Base-by-base conservation (phyloP, 352 stramenopile species). In the Phytophthora megakarya region DNA sequence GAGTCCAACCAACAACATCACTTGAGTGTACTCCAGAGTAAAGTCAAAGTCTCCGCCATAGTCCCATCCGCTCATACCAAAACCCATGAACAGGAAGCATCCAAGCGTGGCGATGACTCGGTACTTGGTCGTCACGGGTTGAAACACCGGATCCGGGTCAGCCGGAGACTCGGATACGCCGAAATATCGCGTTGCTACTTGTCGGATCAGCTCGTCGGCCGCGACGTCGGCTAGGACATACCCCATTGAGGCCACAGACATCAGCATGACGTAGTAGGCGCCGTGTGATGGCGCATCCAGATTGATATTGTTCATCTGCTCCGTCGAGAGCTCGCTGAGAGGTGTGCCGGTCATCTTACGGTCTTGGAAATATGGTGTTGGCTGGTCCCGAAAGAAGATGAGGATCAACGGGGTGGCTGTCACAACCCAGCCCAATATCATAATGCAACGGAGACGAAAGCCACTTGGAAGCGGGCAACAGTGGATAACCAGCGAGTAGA, bases 171-270 rank as follows among this genome's bases (percentile, higher is more conserved):
- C 26, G 16, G 39, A 56, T 15, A 47, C 35, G 16, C 22, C 32
- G 9, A 67, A 67, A 35, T 60, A 26, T 11, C 26, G 48, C 26
- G 18, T 50, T 15, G 67, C 67, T 3, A 87, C 53, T 16, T 89
- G 68, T 4, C 61, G 49, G 12, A 78, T 65, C n/a, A 92, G 55
- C 9, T 74, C 76, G 67, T 96, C 88, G 18, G 75, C 76, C 6
- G 88, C 80, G 5, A 93, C 84, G 54, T 96, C 86, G 2, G 86
- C 82, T 37, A 93, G 66, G 15, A 94, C 77, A 59, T 92, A 94
- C 0, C 86, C 88, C 21, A 89, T 21, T 19, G 80, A 88, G 2
- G 88, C 84, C 19, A 93, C 38, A 10, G 73, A 70, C 74, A 97
- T 91, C 43, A 88, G 43, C 55, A 89, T 39, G 7, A 89, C 58